Evolutionary conservation across 768 basidiomycete genomes (phyloP), one percentile per base, ranked within the genome.

Genomic region (Phaeotremella skinneri): DNA sequence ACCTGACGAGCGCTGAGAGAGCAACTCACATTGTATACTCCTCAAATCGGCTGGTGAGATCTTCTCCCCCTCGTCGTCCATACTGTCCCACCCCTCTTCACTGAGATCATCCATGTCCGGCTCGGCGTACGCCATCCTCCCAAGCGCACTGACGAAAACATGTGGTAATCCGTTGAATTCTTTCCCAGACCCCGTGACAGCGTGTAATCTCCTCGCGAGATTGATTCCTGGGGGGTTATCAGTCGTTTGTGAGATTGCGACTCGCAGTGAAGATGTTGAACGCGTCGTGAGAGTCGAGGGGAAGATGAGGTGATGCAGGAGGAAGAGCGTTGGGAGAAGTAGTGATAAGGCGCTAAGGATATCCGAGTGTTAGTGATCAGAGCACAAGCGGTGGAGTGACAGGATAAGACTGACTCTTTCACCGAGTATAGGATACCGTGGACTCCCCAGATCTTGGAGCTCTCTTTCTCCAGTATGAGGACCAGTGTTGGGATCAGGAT

Each of bases 121-220:
- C 27, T 67, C 62, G 2, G 62, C 70, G 54, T 73, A 76, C 9
- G 70, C 62, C 62, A 74, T 67, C 26, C 47, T 26, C 9, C 75
- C 75, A 14, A 76, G 54, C 32, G 61, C 64, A 34, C 63, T 55
- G 6, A 74, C 65, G 49, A 74, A 72, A 9, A 67, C n/a, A 34
- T 72, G 68, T 45, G 66, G 69, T 1, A 71, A 29, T 1, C 69
- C 71, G 29, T 67, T 66, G 55, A 73, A 74, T 29, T 74, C 75
- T 20, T 56, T 60, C 13, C 21, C 21, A 23, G 59, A 63, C 30
- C 26, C 50, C 20, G 45, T 45, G 2, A 61, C 63, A 2, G 30
- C 17, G 31, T 48, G 41, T 0, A 74, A 21, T 30, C 62, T 47
- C 6, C 55, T 62, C 6, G 55, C 43, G 3, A 74, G 52, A 45